Evolutionary conservation across 345 rosid species (phyloP), one percentile per base, ranked within the genome.

Genomic region (Salix arbutifolia): DNA sequence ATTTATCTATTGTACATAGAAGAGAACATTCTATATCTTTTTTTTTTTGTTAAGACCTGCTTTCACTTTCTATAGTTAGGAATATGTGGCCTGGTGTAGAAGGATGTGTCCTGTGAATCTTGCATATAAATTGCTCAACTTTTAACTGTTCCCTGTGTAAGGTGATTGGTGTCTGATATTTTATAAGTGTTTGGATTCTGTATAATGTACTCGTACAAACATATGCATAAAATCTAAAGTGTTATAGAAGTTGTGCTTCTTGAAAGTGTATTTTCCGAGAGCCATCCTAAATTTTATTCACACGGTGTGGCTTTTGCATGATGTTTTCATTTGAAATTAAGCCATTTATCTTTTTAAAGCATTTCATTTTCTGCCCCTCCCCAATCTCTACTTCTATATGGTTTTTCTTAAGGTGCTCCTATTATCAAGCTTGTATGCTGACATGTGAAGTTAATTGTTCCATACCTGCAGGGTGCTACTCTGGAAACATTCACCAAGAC

Each of bases 391-490:
- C 23, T 26, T 69, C 65, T 53, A 30, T 26, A 66, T 30, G 31
- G 28, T 26, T 56, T 42, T 35, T 23, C 1, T 53, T 46, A 46
- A 8, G 2, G 21, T 38, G 3, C 42, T 21, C 12, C 56, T 10
- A 3, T 67, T 37, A 25, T 58, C 16, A 58, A 40, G 60, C n/a
- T 65, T 67, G 31, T 67, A 12, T 70, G 28, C 75, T 80, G 71
- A 78, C 70, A 44, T 58, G 71, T 52, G 14, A 60, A 68, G 26
- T 53, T 38, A 11, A 50, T 80, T 40, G 11, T 61, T 68, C 4
- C 65, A 5, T 76, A 35, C 50, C 71, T 83, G 68, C 81, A 93
- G 98, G 99, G 88, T 84, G 88, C 79, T 16, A 25, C 84, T 83
- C 71, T 70, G 56, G 81, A 83, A 77, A 74, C 80, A 67, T 65